Base-by-base conservation (phyloP, 2,329 filamentous ascomycete species). In the Penicillium aurantiogriseum region DNA sequence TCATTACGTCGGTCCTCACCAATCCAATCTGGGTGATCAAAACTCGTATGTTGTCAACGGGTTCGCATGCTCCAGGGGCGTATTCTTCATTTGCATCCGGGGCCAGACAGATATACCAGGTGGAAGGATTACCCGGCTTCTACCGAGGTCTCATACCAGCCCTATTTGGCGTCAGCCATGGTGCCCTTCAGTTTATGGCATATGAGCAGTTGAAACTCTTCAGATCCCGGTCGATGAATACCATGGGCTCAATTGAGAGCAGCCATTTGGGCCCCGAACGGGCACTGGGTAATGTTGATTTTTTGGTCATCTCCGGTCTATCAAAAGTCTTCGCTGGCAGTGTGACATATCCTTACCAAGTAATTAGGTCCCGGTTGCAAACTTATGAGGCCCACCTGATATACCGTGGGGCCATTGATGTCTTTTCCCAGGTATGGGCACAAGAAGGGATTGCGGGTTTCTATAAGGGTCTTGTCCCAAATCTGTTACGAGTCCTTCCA, bases 11-110 rank as follows among this genome's bases (percentile, higher is more conserved):
- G 43, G 77, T 90, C 31, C 81, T 93, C 63, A 97, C 94, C 31
- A 97, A 97, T 72, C 94, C 94, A 2, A 88, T 99, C 67, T 99
- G 94, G 94, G 94, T 99, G 3, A 86, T 99, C 73, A 97, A 97
- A 80, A 97, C 93, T 9, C 89, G 94, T 62, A 97, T 99, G 92
- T 81, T 97, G 25, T 91, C 92, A 31, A 92, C 90, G 4, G 90
- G 94, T 64, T 84, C 85, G 49, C 81, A 84, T 54, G 82, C 86
- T 6, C 84, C 82, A 2, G 91, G 91, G 15, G 94, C 93, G 1
- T 99, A 99, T 75, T 82, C 85, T 17, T 88, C 85, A 63, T 90
- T 97, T 80, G 77, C 81, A 63, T 82, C 87, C 48, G 94, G 94
- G 29, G 83, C 87, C 2, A 74, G 74, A 38, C 82, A 85, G 44